Conservation (phyloP, 1,139 yeast species). For the Meyerozyma athensensis region DNA sequence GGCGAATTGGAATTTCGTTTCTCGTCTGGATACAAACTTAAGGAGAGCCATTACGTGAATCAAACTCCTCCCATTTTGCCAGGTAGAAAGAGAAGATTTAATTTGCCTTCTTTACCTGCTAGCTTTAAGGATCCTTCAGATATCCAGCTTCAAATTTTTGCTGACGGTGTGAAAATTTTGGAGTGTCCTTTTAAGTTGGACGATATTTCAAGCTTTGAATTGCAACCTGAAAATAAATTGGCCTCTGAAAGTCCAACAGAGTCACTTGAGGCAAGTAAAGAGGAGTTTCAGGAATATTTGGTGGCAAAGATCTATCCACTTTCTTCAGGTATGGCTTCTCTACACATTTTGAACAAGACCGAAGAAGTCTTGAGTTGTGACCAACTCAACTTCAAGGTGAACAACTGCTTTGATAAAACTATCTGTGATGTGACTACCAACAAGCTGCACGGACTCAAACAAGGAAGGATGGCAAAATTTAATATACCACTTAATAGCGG, state of each 20-base stretch:
- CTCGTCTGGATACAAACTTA: constrained; percentile 10
- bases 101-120: not conserved
- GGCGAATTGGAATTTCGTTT: constrained; percentile 26
- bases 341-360: constrained; percentile 29
- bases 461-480: constrained; percentile 30
- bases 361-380: constrained; percentile 24
- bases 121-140: not conserved
- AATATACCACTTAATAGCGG: constrained; percentile 29
- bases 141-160: not conserved
- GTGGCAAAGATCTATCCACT: constrained; percentile 18
- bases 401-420: constrained; percentile 26
- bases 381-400: constrained; percentile 26
- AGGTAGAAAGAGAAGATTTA: constrained; percentile 7
- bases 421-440: constrained; percentile 26
- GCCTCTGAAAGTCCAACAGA: not conserved
- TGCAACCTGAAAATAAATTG: not conserved
- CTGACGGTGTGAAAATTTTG: constrained; percentile 24
- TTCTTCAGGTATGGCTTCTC: constrained; percentile 28
- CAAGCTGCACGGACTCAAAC: constrained; percentile 28
- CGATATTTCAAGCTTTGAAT: not conserved
- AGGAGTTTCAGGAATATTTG: constrained; percentile 1
- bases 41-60: constrained; percentile 20
- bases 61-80: constrained; percentile 26
- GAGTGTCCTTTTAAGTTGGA: constrained; percentile 16
- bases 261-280: not conserved